Evolutionary conservation across 1,139 yeast species (phyloP).

Genomic region (Blastobotrys illinoisensis): DNA sequence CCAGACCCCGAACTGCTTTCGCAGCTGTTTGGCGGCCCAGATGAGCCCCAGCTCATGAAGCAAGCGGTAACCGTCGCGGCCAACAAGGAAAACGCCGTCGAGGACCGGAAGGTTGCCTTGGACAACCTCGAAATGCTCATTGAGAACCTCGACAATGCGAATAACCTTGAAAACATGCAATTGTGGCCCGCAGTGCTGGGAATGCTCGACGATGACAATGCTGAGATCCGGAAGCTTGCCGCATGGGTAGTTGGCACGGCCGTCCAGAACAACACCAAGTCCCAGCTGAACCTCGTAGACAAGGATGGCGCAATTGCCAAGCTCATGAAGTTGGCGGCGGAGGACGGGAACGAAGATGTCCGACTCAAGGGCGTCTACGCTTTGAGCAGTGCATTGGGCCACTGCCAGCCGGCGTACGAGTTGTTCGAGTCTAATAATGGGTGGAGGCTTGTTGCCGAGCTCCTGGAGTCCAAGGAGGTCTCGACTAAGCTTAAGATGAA

Average conservation of each 20-base stretch:
- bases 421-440: constrained; percentile 56
- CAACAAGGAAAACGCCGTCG: constrained; percentile 58
- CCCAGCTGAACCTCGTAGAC: constrained; percentile 22
- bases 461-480: constrained; percentile 22
- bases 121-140: constrained; percentile 93
- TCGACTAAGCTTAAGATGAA: constrained; percentile 42
- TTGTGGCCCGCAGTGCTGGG: constrained; percentile 69
- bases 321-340: constrained; percentile 22
- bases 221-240: constrained; percentile 49
- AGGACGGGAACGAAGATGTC: constrained; percentile 27
- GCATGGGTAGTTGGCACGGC: constrained; percentile 85
- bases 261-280: constrained; percentile 71
- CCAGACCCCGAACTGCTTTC: constrained; percentile 69
- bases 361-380: constrained; percentile 72
- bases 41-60: constrained; percentile 65
- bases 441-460: constrained; percentile 44
- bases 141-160: constrained; percentile 92
- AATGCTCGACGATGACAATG: constrained; percentile 43
- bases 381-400: constrained; percentile 67
- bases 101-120: constrained; percentile 63
- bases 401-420: constrained; percentile 52
- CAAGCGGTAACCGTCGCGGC: constrained; percentile 57
- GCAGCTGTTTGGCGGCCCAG: constrained; percentile 50
- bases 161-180: constrained; percentile 75
- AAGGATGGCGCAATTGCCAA: constrained; percentile 23